These are phyloP conservation scores for Mycena filopes DNA, from an alignment of 768 basidiomycete species.

Conservation along the genomic window DNA sequence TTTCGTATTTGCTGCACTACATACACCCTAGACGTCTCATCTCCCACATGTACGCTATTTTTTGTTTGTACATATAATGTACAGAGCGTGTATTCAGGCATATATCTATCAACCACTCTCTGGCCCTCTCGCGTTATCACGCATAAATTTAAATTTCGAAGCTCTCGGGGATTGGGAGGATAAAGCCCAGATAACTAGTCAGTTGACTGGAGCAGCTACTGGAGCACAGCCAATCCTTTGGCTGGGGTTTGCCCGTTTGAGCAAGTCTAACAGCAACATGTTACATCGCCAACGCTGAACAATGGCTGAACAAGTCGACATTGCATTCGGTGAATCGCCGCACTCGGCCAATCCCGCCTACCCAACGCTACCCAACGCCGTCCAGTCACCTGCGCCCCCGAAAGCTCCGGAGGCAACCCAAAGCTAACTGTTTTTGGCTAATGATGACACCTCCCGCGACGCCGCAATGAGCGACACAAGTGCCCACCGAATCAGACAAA, in stretches of 20 bases:
- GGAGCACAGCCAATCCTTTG: not conserved
- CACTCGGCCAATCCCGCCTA: not conserved
- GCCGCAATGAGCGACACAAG: not conserved
- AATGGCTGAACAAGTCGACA: not conserved
- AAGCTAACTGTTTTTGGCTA: constrained; percentile 13
- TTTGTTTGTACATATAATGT: constrained; percentile 26
- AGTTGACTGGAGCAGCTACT: constrained; percentile 11
- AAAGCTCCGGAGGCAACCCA: not conserved
- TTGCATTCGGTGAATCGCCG: not conserved
- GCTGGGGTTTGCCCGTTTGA: constrained; percentile 20
- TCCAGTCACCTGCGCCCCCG: constrained; percentile 2
- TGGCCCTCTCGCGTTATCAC: not conserved
- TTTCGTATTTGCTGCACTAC: constrained; percentile 8
- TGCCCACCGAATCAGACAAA: not conserved
- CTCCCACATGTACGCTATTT: constrained; percentile 18
- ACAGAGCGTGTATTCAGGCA: constrained; percentile 20
- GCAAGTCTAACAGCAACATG: too few species aligned
- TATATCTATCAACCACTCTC: not conserved
- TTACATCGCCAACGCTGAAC: not conserved
- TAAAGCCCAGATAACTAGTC: constrained; percentile 9
- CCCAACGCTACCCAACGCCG: constrained; percentile 3
- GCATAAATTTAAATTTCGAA: not conserved
- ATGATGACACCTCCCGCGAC: constrained; percentile 3
- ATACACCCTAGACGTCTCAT: constrained; percentile 14
- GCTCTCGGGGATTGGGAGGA: constrained; percentile 8